Evolutionary conservation across 139 green algal species (phyloP), one percentile per base, ranked within the genome.

Genomic region (Mychonastes homosphaera): DNA sequence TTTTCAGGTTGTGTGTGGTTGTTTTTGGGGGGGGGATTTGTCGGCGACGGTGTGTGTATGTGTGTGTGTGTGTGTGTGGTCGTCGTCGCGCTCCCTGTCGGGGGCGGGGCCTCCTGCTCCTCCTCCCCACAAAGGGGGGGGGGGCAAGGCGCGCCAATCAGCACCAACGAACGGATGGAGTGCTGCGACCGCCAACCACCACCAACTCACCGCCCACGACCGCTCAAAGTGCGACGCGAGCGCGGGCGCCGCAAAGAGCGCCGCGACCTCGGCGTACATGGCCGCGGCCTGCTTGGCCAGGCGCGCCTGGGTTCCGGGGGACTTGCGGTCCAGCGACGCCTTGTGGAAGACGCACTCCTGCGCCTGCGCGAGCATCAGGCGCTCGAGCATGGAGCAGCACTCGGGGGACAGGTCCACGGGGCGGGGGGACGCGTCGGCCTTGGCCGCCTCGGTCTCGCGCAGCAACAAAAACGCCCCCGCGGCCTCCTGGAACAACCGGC

Each of bases 291-390:
- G 84, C 65, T 87, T 85, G 6, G 82, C 78, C 45, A 97, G 58
- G 18, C 77, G 71, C 0, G 84, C 85, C 46, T 91, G 72, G 13
- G 84, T 41, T 30, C 53, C 62, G 24, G 77, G 53, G 19, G 52
- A 76, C 69, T 94, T 94, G 43, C 77, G 76, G 70, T 92, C 88
- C 2, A 70, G 60, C 6, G 83, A 39, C 2, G 82, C 82, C 71
- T 93, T 96, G 65, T 95, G 84, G 65, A 83, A 92, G 27, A 89
- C 81, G 40, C 82, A 91, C 72, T 97, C 89, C 82, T 95, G 80
- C 27, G 70, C 86, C 70, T 97, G 90, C 29, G 87, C 87, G 56
- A 97, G 81, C 83, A 94, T 95, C 10, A 97, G 79, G 56, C 80
- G 78, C 74, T 97, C 89, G 60, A 97, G 78, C 81, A 97, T 85